phyloP scores from a whole-genome alignment of 192 early-diverging fungal species.

The Gaertneriomyces semiglobifer region DNA sequence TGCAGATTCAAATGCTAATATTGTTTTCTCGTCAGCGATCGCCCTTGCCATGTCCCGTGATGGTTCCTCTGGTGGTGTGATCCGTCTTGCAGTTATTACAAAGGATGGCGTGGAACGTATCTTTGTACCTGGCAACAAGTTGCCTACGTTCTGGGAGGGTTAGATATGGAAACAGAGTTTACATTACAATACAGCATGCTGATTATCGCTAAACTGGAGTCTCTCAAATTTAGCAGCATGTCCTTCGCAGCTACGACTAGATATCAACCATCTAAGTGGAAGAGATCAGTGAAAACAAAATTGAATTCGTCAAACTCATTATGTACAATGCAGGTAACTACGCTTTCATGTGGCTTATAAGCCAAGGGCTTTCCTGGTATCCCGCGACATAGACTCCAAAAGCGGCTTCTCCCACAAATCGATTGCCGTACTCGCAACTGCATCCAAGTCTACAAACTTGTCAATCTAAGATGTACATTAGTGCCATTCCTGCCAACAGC shows the following conservation, averaged over 20 bases:
- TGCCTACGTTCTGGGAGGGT: slow-evolving; percentile 53
- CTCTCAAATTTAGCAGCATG: no score
- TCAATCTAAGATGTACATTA: slow-evolving; percentile 24
- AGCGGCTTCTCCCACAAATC: slow-evolving; percentile 46
- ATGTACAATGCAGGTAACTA: no score
- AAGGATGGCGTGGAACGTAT: slow-evolving; percentile 82
- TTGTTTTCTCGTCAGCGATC: slow-evolving; percentile 54
- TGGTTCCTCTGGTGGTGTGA: slow-evolving; percentile 93
- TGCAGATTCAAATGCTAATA: no score
- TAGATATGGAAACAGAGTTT: slow-evolving; percentile 20
- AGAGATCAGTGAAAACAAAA: no score
- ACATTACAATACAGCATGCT: background rate
- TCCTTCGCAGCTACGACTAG: no score
- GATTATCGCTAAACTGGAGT: no score
- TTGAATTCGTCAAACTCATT: no score
- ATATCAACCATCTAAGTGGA: no score
- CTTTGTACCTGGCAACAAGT: slow-evolving; percentile 74
- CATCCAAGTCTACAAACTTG: slow-evolving; percentile 37
- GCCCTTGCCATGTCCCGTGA: slow-evolving; percentile 93
- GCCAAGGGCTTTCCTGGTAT: slow-evolving; percentile 23
- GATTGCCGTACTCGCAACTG: slow-evolving; percentile 40
- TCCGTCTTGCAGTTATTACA: slow-evolving; percentile 91
- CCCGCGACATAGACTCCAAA: slow-evolving; percentile 33
- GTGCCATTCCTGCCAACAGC: background rate
- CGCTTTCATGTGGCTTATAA: background rate